Evolutionary conservation across 2,329 filamentous ascomycete genomes (phyloP).

Genomic region (Fusarium secorum): DNA sequence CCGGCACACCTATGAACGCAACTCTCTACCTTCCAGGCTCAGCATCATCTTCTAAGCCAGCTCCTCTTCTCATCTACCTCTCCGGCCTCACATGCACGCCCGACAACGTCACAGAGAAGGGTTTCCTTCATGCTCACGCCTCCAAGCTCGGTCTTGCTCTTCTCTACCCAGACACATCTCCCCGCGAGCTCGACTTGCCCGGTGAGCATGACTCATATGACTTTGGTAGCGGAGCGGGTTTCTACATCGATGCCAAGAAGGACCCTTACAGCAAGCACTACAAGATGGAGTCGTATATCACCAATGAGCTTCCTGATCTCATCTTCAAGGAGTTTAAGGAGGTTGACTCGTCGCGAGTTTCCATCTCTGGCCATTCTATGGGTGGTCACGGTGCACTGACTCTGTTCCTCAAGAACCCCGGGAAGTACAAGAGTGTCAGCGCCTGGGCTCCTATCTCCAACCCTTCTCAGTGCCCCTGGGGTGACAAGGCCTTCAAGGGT

Average conservation of each 20-base stretch:
- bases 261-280: conserved; percentile 81
- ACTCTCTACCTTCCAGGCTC: conserved; percentile 89
- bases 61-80: conserved; percentile 90
- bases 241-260: conserved; percentile 88
- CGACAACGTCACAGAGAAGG: conserved; percentile 82
- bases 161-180: conserved; percentile 93
- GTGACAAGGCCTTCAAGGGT: conserved; percentile 90
- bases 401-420: conserved; percentile 89
- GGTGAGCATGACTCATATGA: conserved; percentile 91
- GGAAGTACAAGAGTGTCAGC: conserved; percentile 85
- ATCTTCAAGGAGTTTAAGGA: conserved; percentile 75
- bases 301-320: conserved; percentile 81
- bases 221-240: conserved; percentile 90
- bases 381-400: conserved; percentile 95
- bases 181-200: conserved; percentile 79
- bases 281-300: conserved; percentile 94
- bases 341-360: conserved; percentile 75
- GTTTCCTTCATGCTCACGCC: conserved; percentile 90
- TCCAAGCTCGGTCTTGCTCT: conserved; percentile 85
- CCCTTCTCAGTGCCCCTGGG: conserved; percentile 87
- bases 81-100: conserved; percentile 95
- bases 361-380: conserved; percentile 96
- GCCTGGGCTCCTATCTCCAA: conserved; percentile 93
- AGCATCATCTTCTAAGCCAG: conserved; percentile 60
- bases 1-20: conserved; percentile 87